Evolutionary conservation across 805 yeast genomes (phyloP).

Genomic region (Metschnikowia arizonensis): DNA sequence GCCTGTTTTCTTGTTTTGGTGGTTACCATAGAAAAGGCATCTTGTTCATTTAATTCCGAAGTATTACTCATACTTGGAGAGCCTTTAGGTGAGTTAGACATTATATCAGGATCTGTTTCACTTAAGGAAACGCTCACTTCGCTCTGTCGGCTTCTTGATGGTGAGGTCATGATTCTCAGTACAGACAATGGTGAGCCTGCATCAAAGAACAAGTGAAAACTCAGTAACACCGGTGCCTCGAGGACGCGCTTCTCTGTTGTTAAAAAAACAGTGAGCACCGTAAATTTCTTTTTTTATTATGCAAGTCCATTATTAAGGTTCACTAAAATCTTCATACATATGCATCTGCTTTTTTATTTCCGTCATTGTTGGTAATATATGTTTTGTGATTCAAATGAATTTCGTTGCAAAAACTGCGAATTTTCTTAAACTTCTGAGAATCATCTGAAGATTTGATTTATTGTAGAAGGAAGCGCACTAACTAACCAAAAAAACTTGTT

Average conservation of each 20-base stretch:
- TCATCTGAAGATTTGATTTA: no score
- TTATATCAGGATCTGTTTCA: not conserved
- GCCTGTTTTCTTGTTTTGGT: conserved; percentile 17
- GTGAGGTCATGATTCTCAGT: conserved; percentile 3
- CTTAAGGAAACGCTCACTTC: not conserved
- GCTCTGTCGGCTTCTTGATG: not conserved
- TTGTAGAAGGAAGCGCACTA: no score
- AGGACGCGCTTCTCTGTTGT: not conserved
- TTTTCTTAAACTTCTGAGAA: no score
- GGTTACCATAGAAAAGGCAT: not conserved
- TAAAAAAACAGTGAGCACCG: not conserved
- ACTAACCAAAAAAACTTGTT: no score
- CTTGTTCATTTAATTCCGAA: not conserved
- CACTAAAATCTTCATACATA: no score
- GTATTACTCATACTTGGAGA: not conserved
- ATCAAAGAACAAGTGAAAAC: not conserved
- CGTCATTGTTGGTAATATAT: no score
- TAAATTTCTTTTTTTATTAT: not conserved
- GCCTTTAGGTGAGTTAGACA: not conserved
- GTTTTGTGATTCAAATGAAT: no score
- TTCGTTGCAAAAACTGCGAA: no score
- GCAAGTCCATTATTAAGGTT: no score
- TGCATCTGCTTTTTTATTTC: no score
- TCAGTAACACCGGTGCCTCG: not conserved
- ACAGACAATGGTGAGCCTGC: conserved; percentile 5